phyloP scores from a whole-genome alignment of 805 yeast species.

The Clavispora asparagi region DNA sequence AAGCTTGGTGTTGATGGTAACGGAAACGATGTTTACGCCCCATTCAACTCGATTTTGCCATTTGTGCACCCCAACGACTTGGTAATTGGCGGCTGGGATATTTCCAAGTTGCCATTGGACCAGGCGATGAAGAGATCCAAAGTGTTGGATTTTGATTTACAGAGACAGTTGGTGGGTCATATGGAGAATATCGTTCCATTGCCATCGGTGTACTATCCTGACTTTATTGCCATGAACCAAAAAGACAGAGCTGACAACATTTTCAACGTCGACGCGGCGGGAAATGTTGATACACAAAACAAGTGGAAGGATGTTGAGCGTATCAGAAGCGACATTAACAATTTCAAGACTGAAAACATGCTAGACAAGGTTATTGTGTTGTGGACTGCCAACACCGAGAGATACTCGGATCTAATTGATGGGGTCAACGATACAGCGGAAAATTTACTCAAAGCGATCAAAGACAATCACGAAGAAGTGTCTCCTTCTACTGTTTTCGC shows the following conservation, averaged over 20 bases:
- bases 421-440: constrained; percentile 90
- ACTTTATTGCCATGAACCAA: constrained; percentile 93
- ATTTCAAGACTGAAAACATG: constrained; percentile 64
- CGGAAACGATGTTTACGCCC: constrained; percentile 87
- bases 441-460: constrained; percentile 67
- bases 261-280: constrained; percentile 50
- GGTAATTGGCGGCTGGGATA: constrained; percentile 94
- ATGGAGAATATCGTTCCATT: constrained; percentile 63
- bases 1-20: constrained; percentile 78
- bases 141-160: constrained; percentile 83
- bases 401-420: constrained; percentile 69
- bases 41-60: constrained; percentile 86
- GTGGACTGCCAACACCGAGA: constrained; percentile 98
- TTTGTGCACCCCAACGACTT: constrained; percentile 87
- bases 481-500: constrained; percentile 95
- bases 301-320: constrained; percentile 90
- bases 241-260: constrained; percentile 87
- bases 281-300: constrained; percentile 47
- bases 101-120: constrained; percentile 62
- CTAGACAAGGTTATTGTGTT: constrained; percentile 85
- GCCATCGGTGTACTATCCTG: constrained; percentile 90
- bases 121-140: constrained; percentile 80
- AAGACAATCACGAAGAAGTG: constrained; percentile 74
- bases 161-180: constrained; percentile 62
- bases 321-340: constrained; percentile 76